Evolutionary conservation across 352 stramenopile species (phyloP), one percentile per base, ranked within the genome.

Genomic region (Blastocystis hominis): DNA sequence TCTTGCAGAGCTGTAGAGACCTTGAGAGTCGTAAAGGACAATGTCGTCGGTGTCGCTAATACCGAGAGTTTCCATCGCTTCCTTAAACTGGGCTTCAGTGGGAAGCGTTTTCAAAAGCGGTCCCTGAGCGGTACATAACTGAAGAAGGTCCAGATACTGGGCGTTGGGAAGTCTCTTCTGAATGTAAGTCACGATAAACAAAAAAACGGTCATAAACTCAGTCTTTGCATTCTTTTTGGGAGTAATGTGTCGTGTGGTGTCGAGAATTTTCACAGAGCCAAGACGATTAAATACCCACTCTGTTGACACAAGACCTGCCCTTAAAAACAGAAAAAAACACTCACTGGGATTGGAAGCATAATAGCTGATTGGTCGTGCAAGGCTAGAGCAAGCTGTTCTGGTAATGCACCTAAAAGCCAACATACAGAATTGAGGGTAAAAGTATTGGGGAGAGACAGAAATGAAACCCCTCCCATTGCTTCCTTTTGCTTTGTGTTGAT

Each of bases 11-110:
- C 38, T 64, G 59, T 76, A 86, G 15, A 86, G n/a, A 34, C 76
- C 76, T 44, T 86, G 76, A 4, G 50, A 75, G 30, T 86, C 76
- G 47, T 86, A 86, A n/a, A 86, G n/a, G 17, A 86, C 76, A 3
- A 86, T 38, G 5, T 86, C 76, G 53, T 86, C 76, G 6, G 15
- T 78, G 15, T 70, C 34, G 53, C 40, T 86, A 34, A 86, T 86
- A 17, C 76, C 76, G 7, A 86, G 30, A 62, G n/a, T 54, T 42
- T 86, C 76, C n/a, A 86, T 42, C n/a, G 40, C n/a, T 42, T 77
- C 47, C 63, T 86, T n/a, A 24, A 86, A 86, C 59, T 59, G 38
- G 24, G 75, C 59, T 7, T 30, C 34, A 36, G 76, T 86, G 15
- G 76, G 63, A 24, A 86, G 20, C 36, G 59, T 86, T 40, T 86